Evolutionary conservation across 257 asterid species (phyloP), one percentile per base, ranked within the genome.

Genomic region (Nicotiana noctiflora): DNA sequence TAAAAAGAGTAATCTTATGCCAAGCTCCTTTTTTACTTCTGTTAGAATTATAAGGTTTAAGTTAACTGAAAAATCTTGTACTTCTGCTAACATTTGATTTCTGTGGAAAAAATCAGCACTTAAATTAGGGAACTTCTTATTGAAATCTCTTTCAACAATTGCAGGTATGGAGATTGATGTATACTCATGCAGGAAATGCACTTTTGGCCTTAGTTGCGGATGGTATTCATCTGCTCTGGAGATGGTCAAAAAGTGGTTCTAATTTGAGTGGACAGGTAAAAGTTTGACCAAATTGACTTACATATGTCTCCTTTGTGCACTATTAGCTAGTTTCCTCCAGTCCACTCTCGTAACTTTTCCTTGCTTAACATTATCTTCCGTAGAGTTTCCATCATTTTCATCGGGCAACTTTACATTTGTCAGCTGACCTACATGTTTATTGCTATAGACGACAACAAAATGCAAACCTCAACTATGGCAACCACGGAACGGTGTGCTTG

Each of bases 141-240:
- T 77, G 67, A 63, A 14, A 77, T 77, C 44, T 59, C 79, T 37
- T 85, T 49, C 81, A 75, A 81, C 82, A 83, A 63, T 84, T 90
- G 83, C 93, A 94, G 97, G 87, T 94, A 61, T 89, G 92, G 85
- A 88, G 95, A 89, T 83, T 94, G 89, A 76, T 80, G 9, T 94
- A 92, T 88, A 89, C 94, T 46, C 86, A 86, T 77, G 82, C 97
- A 13, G 97, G 98, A 70, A 87, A 89, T 75, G 90, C 83, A 56
- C 83, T 92, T 62, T 82, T 94, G 82, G 93, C 97, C 29, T 85
- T 94, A 76, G 92, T 90, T 79, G 91, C 84, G 86, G 87, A 89
- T 67, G 97, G 97, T 51, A 80, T 88, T 77, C 97, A 91, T 90
- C 85, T 88, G 9, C 83, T 88, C 2, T 94, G 98, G 98, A 90